phyloP scores from a whole-genome alignment of 2,329 filamentous ascomycete species.

The Aciculosporium take region DNA sequence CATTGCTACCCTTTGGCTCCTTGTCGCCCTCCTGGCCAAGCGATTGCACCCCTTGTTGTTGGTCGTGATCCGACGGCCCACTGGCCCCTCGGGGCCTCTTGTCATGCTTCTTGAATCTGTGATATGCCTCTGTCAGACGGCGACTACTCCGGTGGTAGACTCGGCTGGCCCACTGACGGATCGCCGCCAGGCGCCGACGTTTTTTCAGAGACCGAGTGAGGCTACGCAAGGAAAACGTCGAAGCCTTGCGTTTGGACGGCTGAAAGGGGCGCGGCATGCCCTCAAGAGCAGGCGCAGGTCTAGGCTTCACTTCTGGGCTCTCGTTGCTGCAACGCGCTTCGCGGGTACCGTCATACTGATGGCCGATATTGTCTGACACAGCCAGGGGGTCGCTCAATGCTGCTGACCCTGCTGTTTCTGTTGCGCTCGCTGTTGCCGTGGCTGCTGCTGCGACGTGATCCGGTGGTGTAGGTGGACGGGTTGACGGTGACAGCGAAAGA shows the following conservation, averaged over 20 bases:
- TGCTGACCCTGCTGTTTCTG: not conserved
- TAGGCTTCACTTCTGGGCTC: slow-evolving; percentile 8
- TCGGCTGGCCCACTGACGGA: slow-evolving; percentile 17
- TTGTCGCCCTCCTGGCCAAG: slow-evolving; percentile 10
- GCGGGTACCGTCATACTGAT: slow-evolving; percentile 13
- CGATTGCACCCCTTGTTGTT: not conserved
- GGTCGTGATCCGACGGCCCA: not conserved
- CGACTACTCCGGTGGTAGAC: slow-evolving; percentile 14
- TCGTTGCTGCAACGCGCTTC: slow-evolving; percentile 8
- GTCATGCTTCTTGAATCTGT: slow-evolving; percentile 15
- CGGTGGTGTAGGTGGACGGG: not conserved
- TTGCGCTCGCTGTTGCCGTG: not conserved
- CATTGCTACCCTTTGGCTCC: slow-evolving; percentile 13
- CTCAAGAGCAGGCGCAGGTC: slow-evolving; percentile 4
- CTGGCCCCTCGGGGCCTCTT: slow-evolving; percentile 4
- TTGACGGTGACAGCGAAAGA: slow-evolving; percentile 1
- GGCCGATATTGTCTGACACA: slow-evolving; percentile 6
- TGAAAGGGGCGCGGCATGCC: not conserved
- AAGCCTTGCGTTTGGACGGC: slow-evolving; percentile 17
- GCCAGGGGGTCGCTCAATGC: slow-evolving; percentile 1
- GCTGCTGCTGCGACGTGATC: not conserved
- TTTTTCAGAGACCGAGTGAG: slow-evolving; percentile 14
- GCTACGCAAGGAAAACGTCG: slow-evolving; percentile 17
- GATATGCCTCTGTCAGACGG: slow-evolving; percentile 14
- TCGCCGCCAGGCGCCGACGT: slow-evolving; percentile 11